A percentile compares a stretch with the other conserved stretches of the same genome.
Conservation (phyloP, 176 grass and related monocot species). For the Puya raimondii region DNA sequence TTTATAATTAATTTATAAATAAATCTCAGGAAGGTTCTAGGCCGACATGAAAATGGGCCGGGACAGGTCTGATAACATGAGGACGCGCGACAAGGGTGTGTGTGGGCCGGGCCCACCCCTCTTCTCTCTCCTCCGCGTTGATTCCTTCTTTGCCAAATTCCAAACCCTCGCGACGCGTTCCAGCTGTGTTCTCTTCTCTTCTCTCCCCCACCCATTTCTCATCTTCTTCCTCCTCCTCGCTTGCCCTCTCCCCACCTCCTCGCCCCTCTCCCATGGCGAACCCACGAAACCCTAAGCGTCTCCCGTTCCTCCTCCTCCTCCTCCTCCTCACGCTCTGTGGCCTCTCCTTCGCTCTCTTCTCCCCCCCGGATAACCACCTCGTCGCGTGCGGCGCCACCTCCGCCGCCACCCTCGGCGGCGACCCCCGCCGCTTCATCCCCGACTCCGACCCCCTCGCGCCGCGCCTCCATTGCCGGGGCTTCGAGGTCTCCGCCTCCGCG, state of each 20-base stretch:
- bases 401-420: conserved; percentile 30
- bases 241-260: neutral
- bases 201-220: neutral
- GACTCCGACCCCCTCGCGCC: conserved; percentile 48
- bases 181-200: conserved; percentile 20
- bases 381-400: conserved; percentile 55
- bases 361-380: conserved; percentile 71
- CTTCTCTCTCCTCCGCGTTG: conserved; percentile 10
- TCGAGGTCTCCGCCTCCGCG: conserved; percentile 12
- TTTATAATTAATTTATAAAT: no score
- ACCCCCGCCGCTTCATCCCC: conserved; percentile 63
- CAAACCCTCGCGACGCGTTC: conserved; percentile 13
- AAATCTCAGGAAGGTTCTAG: no score
- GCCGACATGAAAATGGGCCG: no score
- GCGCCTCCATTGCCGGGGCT: conserved; percentile 24
- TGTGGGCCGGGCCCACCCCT: conserved; percentile 18
- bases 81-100: neutral
- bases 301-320: conserved; percentile 28
- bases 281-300: conserved; percentile 12
- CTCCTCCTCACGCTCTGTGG: conserved; percentile 22
- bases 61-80: no score
- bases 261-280: conserved; percentile 32
- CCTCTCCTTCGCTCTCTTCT: conserved; percentile 29
- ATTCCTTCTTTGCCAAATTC: neutral
- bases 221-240: conserved; percentile 12